Conservation (phyloP, 1,284 basidiomycete species). For the Ceratobasidium sp. region DNA sequence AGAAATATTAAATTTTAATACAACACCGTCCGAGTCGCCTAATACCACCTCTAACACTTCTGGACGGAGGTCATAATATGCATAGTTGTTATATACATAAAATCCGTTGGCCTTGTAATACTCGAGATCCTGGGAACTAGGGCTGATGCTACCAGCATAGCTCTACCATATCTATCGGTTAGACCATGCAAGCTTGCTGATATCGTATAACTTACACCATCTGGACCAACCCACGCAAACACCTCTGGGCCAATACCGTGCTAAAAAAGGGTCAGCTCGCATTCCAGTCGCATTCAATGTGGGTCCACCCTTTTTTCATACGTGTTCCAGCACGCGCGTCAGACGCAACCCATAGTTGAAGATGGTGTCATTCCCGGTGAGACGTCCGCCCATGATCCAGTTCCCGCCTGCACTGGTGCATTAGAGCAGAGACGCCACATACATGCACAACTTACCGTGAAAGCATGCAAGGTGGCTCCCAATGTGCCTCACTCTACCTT, state of each 20-base stretch:
- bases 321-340: conserved; percentile 78
- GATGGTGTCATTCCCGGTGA: conserved; percentile 72
- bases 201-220: conserved; percentile 26
- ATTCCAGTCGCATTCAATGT: neutral
- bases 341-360: conserved; percentile 66
- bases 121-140: conserved; percentile 50
- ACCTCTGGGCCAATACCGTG: conserved; percentile 74
- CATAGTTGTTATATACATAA: conserved; percentile 51
- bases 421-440: neutral
- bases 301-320: conserved; percentile 66
- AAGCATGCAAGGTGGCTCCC: conserved; percentile 75
- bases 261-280: conserved; percentile 49
- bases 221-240: conserved; percentile 54
- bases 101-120: conserved; percentile 70
- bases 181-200: conserved; percentile 47
- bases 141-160: conserved; percentile 58
- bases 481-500: conserved; percentile 59
- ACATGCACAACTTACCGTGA: conserved; percentile 52
- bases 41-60: conserved; percentile 69
- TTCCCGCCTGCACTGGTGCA: conserved; percentile 51
- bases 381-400: conserved; percentile 65
- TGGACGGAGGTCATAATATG: conserved; percentile 64
- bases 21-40: neutral
- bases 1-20: neutral
- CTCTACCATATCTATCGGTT: conserved; percentile 43